Conservation (phyloP, 2,329 filamentous ascomycete genomes). For the Scytalidium lignicola region DNA sequence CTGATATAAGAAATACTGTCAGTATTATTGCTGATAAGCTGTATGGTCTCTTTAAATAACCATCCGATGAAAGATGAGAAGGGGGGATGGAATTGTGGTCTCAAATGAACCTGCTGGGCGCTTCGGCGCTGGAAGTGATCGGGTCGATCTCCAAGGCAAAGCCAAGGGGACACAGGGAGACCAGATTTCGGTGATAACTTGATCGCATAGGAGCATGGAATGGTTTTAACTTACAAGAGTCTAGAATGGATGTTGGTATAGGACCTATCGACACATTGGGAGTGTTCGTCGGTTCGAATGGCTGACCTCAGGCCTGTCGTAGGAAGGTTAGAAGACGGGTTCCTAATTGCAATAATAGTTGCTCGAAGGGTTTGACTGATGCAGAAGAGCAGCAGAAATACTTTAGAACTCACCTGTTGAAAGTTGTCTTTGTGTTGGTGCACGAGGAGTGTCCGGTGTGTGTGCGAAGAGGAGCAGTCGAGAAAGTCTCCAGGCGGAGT, state of each 20-base stretch:
- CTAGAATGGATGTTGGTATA: constrained; percentile 24
- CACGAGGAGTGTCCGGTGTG: constrained; percentile 9
- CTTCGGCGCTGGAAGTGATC: constrained; percentile 18
- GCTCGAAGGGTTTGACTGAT: constrained; percentile 8
- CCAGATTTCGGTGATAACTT: constrained; percentile 14
- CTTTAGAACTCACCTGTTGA: constrained; percentile 17
- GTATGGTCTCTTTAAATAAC: constrained; percentile 12
- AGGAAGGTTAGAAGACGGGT: constrained; percentile 16
- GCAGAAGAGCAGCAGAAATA: constrained; percentile 5
- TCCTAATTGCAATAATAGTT: constrained; percentile 3
- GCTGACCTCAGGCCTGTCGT: constrained; percentile 19
- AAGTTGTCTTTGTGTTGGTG: constrained; percentile 9
- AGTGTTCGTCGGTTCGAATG: constrained; percentile 22
- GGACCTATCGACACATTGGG: constrained; percentile 29
- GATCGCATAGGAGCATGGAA: constrained; percentile 27
- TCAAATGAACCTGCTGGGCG: constrained; percentile 13
- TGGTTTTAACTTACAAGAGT: constrained; percentile 25
- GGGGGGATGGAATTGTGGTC: constrained; percentile 23
- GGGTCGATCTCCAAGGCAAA: constrained; percentile 12
- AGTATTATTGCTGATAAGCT: constrained; percentile 15
- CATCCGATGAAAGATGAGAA: constrained; percentile 20
- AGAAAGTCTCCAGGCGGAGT: neutral
- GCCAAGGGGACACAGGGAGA: constrained; percentile 6
- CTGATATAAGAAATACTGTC: constrained; percentile 14
- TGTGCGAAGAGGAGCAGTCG: constrained; percentile 13